Percentiles rank a stretch among this genome's conserved stretches.
phyloP scores from a whole-genome alignment of 2,329 filamentous ascomycete species.

The Colletotrichum destructivum region DNA sequence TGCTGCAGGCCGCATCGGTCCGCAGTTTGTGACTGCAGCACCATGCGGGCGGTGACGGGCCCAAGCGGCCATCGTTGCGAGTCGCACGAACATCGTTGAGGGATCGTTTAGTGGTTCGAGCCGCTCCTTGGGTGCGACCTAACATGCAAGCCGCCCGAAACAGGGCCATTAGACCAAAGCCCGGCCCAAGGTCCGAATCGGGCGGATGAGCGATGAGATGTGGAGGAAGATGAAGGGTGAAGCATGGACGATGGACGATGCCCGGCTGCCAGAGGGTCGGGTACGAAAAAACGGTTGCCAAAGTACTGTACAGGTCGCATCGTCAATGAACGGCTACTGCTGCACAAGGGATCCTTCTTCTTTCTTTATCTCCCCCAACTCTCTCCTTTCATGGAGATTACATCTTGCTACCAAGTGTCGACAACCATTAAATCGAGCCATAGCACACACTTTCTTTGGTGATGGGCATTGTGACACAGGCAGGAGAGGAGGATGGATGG shows the following conservation, averaged over 20 bases:
- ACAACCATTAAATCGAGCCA: slow-evolving; percentile 13
- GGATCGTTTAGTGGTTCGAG: slow-evolving; percentile 22
- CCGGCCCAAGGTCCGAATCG: slow-evolving; percentile 17
- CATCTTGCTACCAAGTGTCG: slow-evolving; percentile 24
- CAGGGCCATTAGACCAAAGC: slow-evolving; percentile 18
- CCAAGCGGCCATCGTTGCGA: slow-evolving; percentile 35
- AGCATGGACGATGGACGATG: slow-evolving; percentile 21
- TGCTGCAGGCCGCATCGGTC: slow-evolving; percentile 44
- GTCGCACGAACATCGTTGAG: slow-evolving; percentile 30
- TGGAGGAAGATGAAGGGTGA: slow-evolving; percentile 4
- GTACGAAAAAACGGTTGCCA: slow-evolving; percentile 10
- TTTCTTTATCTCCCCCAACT: no score
- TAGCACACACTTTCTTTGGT: background rate
- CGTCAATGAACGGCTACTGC: slow-evolving; percentile 11
- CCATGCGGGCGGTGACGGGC: slow-evolving; percentile 43
- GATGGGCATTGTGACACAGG: slow-evolving; percentile 11
- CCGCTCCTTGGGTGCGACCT: slow-evolving; percentile 23
- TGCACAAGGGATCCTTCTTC: background rate
- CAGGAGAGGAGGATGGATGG: slow-evolving; percentile 13
- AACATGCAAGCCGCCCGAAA: slow-evolving; percentile 35
- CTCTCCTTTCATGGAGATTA: slow-evolving; percentile 5
- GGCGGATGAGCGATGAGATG: slow-evolving; percentile 6
- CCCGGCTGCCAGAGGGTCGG: slow-evolving; percentile 29
- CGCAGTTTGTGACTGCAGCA: slow-evolving; percentile 42
- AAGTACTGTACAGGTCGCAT: slow-evolving; percentile 32